Evolutionary conservation across 305 asterid genomes (phyloP), one percentile per base, ranked within the genome.

Genomic region (Petunia hybrid): DNA sequence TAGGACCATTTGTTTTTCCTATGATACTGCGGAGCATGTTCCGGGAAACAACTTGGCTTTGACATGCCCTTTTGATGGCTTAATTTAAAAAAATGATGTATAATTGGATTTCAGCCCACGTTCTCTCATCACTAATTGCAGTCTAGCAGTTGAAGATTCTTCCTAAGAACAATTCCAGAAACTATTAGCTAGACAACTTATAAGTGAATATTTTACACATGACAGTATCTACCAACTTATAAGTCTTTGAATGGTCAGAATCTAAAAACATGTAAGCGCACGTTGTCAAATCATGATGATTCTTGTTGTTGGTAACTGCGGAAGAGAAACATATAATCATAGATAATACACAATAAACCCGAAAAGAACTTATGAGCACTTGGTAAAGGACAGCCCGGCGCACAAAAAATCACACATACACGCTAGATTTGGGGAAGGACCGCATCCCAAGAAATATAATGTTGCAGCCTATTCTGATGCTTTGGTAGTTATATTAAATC

Each of bases 121-220:
- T 74, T 74, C 38, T 53, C 38, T 38, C 65, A 53, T 38, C 63
- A 74, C 79, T 53, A 14, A 7, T 22, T n/a, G 79, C 79, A 74
- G 64, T 74, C 14, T 22, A 39, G 79, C 79, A 74, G 64, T 74
- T 36, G 14, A 74, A 74, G 79, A 74, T 74, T 74, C 79, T 35
- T 10, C 8, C 0, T 6, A 74, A 12, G 65, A 74, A 53, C 39
- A 38, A 74, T 36, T 74, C 79, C 39, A 38, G n/a, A 74, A 36
- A 38, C 5, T 38, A 38, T 74, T 5, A 53, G 7, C 0, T 6
- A 7, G 8, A 51, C 63, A 51, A 36, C 6, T 31, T 74, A 4
- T n/a, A 53, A 55, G 51, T 55, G 64, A 74, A 53, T 74, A 38
- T 53, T 51, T 2, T 38, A 36, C 8, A 53, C 64, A 53, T 53